Percentiles rank a stretch among this genome's conserved stretches.
Evolutionary conservation across 2,329 filamentous ascomycete species (phyloP).

Genomic region (Colletotrichum liriopes): DNA sequence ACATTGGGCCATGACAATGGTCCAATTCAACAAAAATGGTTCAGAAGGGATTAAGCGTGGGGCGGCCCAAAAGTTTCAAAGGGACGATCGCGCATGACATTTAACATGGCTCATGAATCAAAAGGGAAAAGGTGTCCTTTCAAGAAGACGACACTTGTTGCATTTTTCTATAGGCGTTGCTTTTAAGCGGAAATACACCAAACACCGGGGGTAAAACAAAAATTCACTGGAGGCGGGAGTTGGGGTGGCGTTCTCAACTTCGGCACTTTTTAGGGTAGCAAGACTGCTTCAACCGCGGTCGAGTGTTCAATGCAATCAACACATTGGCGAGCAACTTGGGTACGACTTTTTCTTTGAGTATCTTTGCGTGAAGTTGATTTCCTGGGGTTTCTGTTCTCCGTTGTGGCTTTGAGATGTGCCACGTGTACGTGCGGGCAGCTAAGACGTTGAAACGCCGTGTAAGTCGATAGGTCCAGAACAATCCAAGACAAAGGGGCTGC

Average conservation of each 20-base stretch:
- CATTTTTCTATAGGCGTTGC: conserved; percentile 55
- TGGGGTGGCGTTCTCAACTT: conserved; percentile 47
- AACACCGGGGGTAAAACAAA: conserved; percentile 36
- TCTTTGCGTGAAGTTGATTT: background rate
- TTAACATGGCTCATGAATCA: conserved; percentile 43
- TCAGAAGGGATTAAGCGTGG: conserved; percentile 39
- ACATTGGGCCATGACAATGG: conserved; percentile 24
- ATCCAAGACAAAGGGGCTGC: background rate
- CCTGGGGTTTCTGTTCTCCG: too few species aligned
- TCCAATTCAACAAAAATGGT: conserved; percentile 41
- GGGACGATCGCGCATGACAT: conserved; percentile 39
- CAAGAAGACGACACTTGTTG: conserved; percentile 47
- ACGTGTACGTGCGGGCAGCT: background rate
- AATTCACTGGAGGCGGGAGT: conserved; percentile 46
- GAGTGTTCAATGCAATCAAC: conserved; percentile 36
- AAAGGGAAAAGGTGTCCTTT: conserved; percentile 37
- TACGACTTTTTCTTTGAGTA: too few species aligned
- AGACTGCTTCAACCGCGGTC: conserved; percentile 43
- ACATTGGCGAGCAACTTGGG: conserved; percentile 17
- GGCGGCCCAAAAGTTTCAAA: conserved; percentile 15
- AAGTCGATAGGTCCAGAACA: background rate
- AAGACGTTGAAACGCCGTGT: background rate
- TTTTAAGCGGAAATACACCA: conserved; percentile 34
- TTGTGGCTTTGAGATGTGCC: background rate
- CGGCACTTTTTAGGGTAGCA: conserved; percentile 36